Evolutionary conservation across 768 basidiomycete species (phyloP).

Genomic region (Holtermannia corniformis): DNA sequence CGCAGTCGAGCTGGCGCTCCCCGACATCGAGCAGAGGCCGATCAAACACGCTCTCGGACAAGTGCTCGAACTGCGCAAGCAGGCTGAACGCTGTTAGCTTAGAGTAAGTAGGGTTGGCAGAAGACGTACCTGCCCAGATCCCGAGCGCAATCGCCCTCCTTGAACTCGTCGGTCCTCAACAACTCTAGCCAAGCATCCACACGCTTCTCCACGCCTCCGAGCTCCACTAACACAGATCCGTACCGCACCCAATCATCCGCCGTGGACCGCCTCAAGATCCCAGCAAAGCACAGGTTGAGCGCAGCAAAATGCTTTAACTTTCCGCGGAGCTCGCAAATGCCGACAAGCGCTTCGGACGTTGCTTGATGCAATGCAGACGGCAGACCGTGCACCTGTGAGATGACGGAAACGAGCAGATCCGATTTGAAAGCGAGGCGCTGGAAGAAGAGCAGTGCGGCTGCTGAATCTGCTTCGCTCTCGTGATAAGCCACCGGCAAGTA

Average conservation of each 20-base stretch:
- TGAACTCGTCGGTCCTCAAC: constrained; percentile 77
- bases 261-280: constrained; percentile 68
- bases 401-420: constrained; percentile 71
- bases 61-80: constrained; percentile 84
- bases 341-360: constrained; percentile 77
- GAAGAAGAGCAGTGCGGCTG: constrained; percentile 86
- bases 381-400: constrained; percentile 71
- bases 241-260: constrained; percentile 76
- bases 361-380: constrained; percentile 74
- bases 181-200: constrained; percentile 86
- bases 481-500: constrained; percentile 86
- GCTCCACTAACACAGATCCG: constrained; percentile 72
- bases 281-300: constrained; percentile 80
- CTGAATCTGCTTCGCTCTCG: constrained; percentile 79
- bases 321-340: constrained; percentile 88
- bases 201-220: constrained; percentile 78
- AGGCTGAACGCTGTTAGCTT: constrained; percentile 50
- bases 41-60: constrained; percentile 75
- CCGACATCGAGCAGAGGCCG: constrained; percentile 77
- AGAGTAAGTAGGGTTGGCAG: neutral
- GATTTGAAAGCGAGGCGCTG: constrained; percentile 75
- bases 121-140: constrained; percentile 71
- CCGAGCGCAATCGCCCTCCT: constrained; percentile 83
- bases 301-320: constrained; percentile 69
- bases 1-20: constrained; percentile 78